Percentiles rank a stretch among this genome's conserved stretches.
phyloP scores from a whole-genome alignment of 2,329 filamentous ascomycete species.

The Colletotrichum noveboracense region DNA sequence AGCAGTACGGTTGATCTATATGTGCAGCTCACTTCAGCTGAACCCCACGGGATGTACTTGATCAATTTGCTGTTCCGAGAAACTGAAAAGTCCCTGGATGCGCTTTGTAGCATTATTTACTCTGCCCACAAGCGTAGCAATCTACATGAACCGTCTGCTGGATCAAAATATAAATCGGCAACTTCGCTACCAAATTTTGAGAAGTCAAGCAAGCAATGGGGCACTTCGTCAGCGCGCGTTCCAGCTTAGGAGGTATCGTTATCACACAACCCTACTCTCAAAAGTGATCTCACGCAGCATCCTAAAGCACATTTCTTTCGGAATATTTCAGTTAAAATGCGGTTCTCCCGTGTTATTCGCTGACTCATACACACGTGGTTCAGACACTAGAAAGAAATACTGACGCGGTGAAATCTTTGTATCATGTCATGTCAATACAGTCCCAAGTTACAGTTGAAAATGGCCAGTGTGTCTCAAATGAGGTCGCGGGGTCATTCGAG shows the following conservation, averaged over 20 bases:
- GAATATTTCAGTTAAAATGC: too few relatives aligned
- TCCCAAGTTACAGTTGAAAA: too few relatives aligned
- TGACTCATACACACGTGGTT: too few relatives aligned
- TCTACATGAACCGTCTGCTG: fast-evolving
- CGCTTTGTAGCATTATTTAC: background rate
- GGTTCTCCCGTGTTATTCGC: background rate
- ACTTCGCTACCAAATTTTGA: fast-evolving
- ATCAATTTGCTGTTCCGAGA: too few relatives aligned
- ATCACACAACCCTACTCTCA: too few relatives aligned
- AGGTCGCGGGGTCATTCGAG: too few relatives aligned
- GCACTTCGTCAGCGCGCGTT: fast-evolving
- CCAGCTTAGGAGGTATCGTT: too few relatives aligned
- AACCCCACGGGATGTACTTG: fast-evolving
- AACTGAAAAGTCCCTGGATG: fast-evolving
- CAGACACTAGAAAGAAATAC: fast-evolving
- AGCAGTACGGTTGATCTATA: too few relatives aligned
- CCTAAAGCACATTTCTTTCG: too few relatives aligned
- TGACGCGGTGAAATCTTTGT: background rate
- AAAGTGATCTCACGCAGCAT: too few relatives aligned
- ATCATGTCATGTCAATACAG: too few relatives aligned
- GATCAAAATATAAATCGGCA: background rate
- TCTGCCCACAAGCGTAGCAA: fast-evolving
- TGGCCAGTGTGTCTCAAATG: too few relatives aligned
- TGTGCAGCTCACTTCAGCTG: background rate
- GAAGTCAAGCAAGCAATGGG: background rate